A percentile compares a stretch with the other conserved stretches of the same genome.
phyloP scores from a whole-genome alignment of 495 filamentous ascomycete genomes.

The Neohortaea acidophila region DNA sequence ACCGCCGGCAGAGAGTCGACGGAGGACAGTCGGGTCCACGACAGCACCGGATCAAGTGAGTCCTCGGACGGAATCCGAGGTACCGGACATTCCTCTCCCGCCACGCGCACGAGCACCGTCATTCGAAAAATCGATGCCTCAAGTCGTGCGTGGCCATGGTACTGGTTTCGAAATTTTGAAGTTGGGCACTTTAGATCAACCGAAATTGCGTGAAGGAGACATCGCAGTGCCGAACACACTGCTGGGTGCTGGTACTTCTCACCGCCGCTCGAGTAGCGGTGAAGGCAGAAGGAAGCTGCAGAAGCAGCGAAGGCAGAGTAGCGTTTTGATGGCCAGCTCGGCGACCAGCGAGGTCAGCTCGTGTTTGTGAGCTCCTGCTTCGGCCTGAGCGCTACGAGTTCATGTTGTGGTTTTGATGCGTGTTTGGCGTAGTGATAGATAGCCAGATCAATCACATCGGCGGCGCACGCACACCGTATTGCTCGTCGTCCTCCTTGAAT shows the following conservation, averaged over 20 bases:
- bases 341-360: too few relatives aligned
- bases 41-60: too few relatives aligned
- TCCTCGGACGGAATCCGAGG: too few relatives aligned
- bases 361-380: too few relatives aligned
- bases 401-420: too few relatives aligned
- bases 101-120: conserved; percentile 14
- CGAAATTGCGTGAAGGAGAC: background rate
- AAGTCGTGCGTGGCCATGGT: conserved; percentile 42
- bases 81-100: conserved; percentile 14
- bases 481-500: background rate
- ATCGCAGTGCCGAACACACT: too few relatives aligned
- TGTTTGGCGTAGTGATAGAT: too few relatives aligned
- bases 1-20: too few relatives aligned
- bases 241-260: too few relatives aligned
- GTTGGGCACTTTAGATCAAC: conserved; percentile 34
- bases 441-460: too few relatives aligned
- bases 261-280: conserved; percentile 10
- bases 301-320: conserved; percentile 15
- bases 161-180: conserved; percentile 46
- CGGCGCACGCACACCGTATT: background rate
- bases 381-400: too few relatives aligned
- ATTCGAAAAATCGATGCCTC: conserved; percentile 28
- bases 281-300: conserved; percentile 8
- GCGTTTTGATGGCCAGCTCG: background rate
- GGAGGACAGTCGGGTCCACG: too few relatives aligned